Percentiles rank a stretch among this genome's conserved stretches.
These are phyloP conservation scores for Trametes punicea DNA, from an alignment of 768 basidiomycete species.

Conservation along the genomic window DNA sequence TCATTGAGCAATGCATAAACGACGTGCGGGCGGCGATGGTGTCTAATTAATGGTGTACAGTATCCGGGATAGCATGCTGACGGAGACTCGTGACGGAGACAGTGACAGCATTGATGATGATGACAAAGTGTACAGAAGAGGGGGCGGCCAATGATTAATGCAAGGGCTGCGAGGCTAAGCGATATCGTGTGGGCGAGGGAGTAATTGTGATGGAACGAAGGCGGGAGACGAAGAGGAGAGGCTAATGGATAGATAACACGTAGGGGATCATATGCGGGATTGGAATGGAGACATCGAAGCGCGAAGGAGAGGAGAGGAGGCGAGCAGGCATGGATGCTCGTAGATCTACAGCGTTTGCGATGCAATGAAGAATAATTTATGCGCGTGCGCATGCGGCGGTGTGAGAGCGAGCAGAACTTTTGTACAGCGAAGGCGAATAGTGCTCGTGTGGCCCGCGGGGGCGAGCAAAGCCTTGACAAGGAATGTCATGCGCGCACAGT, in stretches of 20 bases:
- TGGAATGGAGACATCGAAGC: background rate
- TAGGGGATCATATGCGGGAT: background rate
- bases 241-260: background rate
- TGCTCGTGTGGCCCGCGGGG: background rate
- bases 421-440: conserved; percentile 15
- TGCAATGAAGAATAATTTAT: conserved; percentile 10
- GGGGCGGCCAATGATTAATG: conserved; percentile 8
- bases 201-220: conserved; percentile 1
- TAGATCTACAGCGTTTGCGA: conserved; percentile 12
- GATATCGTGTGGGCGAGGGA: conserved; percentile 5
- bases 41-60: conserved; percentile 9
- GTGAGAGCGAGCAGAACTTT: conserved; percentile 8
- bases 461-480: background rate
- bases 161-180: conserved; percentile 8
- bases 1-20: background rate
- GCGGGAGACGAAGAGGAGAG: background rate
- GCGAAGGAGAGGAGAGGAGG: background rate
- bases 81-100: background rate
- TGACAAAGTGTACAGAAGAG: background rate
- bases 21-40: background rate
- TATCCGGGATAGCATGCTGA: conserved; percentile 1
- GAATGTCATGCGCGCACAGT: conserved; percentile 11
- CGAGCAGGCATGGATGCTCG: background rate
- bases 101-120: background rate
- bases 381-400: background rate